Evolutionary conservation across 2,329 filamentous ascomycete genomes (phyloP).

Genomic region (Venturia aucupariae): DNA sequence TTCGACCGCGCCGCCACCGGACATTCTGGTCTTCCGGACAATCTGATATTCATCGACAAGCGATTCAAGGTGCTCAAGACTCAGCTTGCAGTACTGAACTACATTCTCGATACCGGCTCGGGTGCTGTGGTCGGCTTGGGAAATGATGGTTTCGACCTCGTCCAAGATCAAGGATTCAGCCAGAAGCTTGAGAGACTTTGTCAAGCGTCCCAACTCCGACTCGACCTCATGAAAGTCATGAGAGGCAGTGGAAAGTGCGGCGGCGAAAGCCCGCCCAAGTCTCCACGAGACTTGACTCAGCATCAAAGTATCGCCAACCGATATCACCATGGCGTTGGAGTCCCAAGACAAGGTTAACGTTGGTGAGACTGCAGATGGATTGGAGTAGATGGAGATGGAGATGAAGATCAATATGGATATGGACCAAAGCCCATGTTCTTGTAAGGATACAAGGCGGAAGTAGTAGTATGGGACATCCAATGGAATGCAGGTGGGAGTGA

Average conservation of each 20-base stretch:
- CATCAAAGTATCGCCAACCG: slow-evolving; percentile 36
- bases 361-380: neutral
- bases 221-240: slow-evolving; percentile 35
- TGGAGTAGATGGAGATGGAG: no score
- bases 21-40: slow-evolving; percentile 32
- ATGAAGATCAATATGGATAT: no score
- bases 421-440: no score
- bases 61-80: slow-evolving; percentile 35
- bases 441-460: no score
- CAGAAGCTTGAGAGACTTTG: slow-evolving; percentile 35
- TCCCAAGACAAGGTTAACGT: neutral
- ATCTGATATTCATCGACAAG: slow-evolving; percentile 38
- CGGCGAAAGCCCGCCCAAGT: slow-evolving; percentile 35
- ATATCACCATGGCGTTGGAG: neutral
- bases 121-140: slow-evolving; percentile 27
- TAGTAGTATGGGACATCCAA: no score
- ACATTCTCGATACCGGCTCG: slow-evolving; percentile 31
- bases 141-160: slow-evolving; percentile 26
- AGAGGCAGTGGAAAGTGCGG: slow-evolving; percentile 31
- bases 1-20: slow-evolving; percentile 33
- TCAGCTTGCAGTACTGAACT: slow-evolving; percentile 30
- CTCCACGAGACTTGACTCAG: slow-evolving; percentile 39
- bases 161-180: slow-evolving; percentile 34
- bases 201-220: slow-evolving; percentile 32
- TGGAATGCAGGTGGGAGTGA: no score